A percentile compares a stretch with the other conserved stretches of the same genome.
Conservation (phyloP, 352 stramenopile genomes). For the Globisporangium paroecandrum region DNA sequence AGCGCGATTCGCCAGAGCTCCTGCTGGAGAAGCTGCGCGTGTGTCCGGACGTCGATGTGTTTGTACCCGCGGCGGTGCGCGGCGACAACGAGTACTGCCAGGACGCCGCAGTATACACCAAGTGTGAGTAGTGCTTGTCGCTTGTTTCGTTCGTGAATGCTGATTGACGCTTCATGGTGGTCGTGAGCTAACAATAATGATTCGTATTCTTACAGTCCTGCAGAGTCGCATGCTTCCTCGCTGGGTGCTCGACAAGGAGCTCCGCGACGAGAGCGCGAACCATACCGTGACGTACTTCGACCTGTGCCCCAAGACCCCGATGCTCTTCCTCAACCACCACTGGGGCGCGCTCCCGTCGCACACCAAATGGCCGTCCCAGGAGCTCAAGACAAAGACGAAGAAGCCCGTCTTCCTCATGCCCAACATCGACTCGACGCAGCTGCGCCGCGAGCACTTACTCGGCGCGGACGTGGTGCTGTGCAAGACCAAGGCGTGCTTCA, state of each 20-base stretch:
- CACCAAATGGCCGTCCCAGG: slow-evolving; percentile 9
- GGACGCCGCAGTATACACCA: slow-evolving; percentile 62
- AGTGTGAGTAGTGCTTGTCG: slow-evolving; percentile 34
- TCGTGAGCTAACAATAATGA: too few species aligned
- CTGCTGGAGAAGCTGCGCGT: not conserved
- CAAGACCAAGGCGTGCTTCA: slow-evolving; percentile 48
- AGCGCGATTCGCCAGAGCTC: not conserved
- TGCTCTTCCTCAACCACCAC: slow-evolving; percentile 66
- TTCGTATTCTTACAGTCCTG: slow-evolving; percentile 5
- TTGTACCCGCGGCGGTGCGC: slow-evolving; percentile 42
- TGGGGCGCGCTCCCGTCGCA: slow-evolving; percentile 24
- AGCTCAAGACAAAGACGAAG: slow-evolving; percentile 20
- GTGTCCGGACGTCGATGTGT: slow-evolving; percentile 65
- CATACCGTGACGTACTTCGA: slow-evolving; percentile 40
- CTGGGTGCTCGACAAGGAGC: slow-evolving; percentile 8
- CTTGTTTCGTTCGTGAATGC: not conserved
- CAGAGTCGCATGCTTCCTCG: slow-evolving; percentile 10
- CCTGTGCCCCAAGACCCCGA: slow-evolving; percentile 40
- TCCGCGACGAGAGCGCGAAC: slow-evolving; percentile 1
- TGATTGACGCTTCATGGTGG: too few species aligned
- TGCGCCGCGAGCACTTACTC: slow-evolving; percentile 45
- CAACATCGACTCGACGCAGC: slow-evolving; percentile 57
- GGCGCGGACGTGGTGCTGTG: slow-evolving; percentile 49
- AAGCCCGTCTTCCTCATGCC: slow-evolving; percentile 51
- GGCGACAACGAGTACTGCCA: slow-evolving; percentile 62